phyloP scores from a whole-genome alignment of 306 rosid genomes.

The Amphicarpaea edgeworthii region DNA sequence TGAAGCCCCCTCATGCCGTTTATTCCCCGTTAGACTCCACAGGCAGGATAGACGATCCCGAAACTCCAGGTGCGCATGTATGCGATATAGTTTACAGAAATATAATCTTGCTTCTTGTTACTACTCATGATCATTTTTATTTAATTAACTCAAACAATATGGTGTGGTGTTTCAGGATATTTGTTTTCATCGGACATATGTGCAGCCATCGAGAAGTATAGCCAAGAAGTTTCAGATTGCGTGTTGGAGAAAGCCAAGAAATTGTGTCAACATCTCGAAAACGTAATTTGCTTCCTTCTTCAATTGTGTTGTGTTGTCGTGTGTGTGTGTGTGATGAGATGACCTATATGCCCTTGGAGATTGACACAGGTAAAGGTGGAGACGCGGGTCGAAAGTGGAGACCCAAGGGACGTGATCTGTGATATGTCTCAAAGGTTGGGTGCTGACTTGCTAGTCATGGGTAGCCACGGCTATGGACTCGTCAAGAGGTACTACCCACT shows the following conservation, averaged over 20 bases:
- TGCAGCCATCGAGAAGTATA: constrained; percentile 55
- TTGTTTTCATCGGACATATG: constrained; percentile 59
- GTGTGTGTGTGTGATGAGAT: no score
- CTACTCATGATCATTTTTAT: no score
- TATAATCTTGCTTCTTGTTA: no score
- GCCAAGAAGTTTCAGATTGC: constrained; percentile 55
- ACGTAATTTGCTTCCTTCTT: constrained; percentile 42
- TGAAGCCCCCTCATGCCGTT: constrained; percentile 54
- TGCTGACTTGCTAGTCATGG: constrained; percentile 66
- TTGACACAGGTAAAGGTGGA: constrained; percentile 60
- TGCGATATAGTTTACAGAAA: no score
- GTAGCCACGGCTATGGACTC: constrained; percentile 69
- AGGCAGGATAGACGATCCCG: constrained; percentile 37
- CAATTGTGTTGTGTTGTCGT: no score
- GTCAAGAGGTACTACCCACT: constrained; percentile 54
- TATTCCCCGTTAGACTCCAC: constrained; percentile 59
- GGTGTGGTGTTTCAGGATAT: constrained; percentile 53
- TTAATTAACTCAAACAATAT: no score
- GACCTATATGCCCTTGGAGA: background rate
- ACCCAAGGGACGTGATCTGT: constrained; percentile 75
- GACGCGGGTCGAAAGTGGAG: constrained; percentile 65
- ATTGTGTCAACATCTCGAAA: constrained; percentile 54
- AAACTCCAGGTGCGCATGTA: constrained; percentile 24
- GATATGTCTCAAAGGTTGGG: constrained; percentile 58
- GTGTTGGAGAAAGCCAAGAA: constrained; percentile 64